phyloP scores from a whole-genome alignment of 768 basidiomycete species.

The Gloeostereum incarnatum region DNA sequence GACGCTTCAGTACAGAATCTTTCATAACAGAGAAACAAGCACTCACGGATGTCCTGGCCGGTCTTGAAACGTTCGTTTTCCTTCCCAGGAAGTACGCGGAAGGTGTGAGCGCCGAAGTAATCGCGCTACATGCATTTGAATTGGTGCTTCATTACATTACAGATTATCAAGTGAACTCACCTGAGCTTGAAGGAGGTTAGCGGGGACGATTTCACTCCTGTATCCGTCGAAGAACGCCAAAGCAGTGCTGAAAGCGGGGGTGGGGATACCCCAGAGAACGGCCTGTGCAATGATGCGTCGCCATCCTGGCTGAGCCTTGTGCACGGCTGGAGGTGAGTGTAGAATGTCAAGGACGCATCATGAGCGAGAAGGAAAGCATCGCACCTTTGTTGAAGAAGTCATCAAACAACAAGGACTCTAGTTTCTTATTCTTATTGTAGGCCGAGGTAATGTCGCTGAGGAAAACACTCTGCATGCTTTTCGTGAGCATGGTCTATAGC shows the following conservation, averaged over 20 bases:
- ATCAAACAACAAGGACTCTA: conserved; percentile 92
- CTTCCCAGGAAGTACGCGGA: conserved; percentile 87
- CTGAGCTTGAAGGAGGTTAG: conserved; percentile 93
- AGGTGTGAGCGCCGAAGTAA: conserved; percentile 99
- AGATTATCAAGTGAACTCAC: conserved; percentile 22
- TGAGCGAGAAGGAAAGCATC: conserved; percentile 4
- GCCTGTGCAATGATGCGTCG: conserved; percentile 94
- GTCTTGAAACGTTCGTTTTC: conserved; percentile 77
- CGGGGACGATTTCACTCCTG: conserved; percentile 89
- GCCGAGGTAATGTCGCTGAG: conserved; percentile 87
- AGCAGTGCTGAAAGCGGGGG: conserved; percentile 96
- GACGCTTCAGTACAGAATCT: conserved; percentile 3
- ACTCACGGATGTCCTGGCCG: conserved; percentile 84
- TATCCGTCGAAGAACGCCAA: conserved; percentile 99
- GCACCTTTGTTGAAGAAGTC: conserved; percentile 94
- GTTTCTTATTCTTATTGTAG: conserved; percentile 72
- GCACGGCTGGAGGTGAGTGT: conserved; percentile 51
- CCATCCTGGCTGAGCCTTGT: conserved; percentile 97
- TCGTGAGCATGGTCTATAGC: not conserved
- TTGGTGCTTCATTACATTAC: conserved; percentile 1
- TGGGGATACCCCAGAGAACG: conserved; percentile 95
- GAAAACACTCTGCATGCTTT: conserved; percentile 64
- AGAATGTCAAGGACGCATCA: conserved; percentile 3
- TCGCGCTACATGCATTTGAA: conserved; percentile 55
- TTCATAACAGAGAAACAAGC: conserved; percentile 5